Evolutionary conservation across 305 asterid genomes (phyloP), one percentile per base, ranked within the genome.

Genomic region (Fraxinus velutina): DNA sequence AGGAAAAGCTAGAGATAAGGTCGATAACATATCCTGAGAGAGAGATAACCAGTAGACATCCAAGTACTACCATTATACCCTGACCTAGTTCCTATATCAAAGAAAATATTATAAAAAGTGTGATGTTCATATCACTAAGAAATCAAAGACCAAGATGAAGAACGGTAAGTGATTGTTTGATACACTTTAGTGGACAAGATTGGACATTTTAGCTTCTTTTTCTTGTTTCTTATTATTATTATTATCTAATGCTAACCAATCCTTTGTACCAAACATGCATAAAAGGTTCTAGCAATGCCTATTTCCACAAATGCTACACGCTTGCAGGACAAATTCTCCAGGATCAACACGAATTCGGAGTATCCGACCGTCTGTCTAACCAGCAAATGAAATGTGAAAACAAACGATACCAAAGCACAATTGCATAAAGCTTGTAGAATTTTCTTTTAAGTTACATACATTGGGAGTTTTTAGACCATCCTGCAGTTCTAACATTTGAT

Each of bases 381-480:
- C 29, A 70, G 27, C 52, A 80, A 81, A 82, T 34, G 32, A 70
- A 17, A 80, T 4, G 60, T 75, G 71, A 79, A 76, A 44, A 32
- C 74, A 27, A 66, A 10, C 29, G 3, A 66, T 29, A 62, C 71
- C 44, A 24, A 64, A 52, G 0, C 37, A 27, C 39, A 79, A 75
- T 64, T 39, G 72, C 32, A 52, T 15, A 68, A 60, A 83, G 75
- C 42, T 50, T 15, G 5, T 6, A 37, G 8, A 50, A 21, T 68
- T 36, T 9, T 36, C 27, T 39, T 71, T 0, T 8, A 80, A 82
- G 78, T 2, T 75, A 82, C 97, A 44, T 93, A 93, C 98, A 73
- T 83, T 87, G 73, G 99, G 97, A 80, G 99, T 95, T 87, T 87
- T 94, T 83, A 93, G 81, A 88, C 86, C 86, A 86, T 91, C 92